A percentile compares a stretch with the other conserved stretches of the same genome.
These are phyloP conservation scores for Tylopilus vinaceipallidus DNA, from an alignment of 768 basidiomycete species.

Conservation along the genomic window DNA sequence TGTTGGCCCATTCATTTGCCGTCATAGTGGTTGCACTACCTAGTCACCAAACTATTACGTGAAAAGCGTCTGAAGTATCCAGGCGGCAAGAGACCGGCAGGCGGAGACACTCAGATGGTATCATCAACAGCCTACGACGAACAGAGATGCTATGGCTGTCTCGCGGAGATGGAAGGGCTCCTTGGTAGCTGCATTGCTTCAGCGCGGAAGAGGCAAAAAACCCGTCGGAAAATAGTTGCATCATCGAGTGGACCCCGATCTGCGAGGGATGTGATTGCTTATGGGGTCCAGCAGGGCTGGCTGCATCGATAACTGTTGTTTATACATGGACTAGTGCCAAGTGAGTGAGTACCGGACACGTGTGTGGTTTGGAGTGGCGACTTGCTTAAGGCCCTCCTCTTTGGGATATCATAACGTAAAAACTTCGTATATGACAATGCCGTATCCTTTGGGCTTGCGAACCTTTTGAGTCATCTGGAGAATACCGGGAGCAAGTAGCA, in stretches of 20 bases:
- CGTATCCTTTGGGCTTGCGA: not conserved
- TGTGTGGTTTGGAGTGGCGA: not conserved
- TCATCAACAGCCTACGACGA: constrained; percentile 50
- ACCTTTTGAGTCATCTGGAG: not conserved
- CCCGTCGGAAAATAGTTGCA: constrained; percentile 35
- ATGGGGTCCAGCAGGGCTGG: constrained; percentile 65
- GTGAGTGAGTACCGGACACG: too few relatives aligned
- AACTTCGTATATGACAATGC: not conserved
- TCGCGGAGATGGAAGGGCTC: constrained; percentile 63
- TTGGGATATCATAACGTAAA: not conserved
- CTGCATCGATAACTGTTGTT: constrained; percentile 31
- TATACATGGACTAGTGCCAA: not conserved
- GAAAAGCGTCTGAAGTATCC: constrained; percentile 67
- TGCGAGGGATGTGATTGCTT: constrained; percentile 61
- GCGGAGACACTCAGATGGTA: constrained; percentile 12
- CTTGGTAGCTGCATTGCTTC: constrained; percentile 47
- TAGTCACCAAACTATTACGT: constrained; percentile 67
- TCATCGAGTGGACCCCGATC: constrained; percentile 30
- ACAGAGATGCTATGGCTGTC: constrained; percentile 65
- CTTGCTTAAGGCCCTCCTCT: constrained; percentile 12
- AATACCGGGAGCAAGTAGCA: constrained; percentile 5
- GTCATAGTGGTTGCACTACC: constrained; percentile 87
- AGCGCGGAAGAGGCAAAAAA: constrained; percentile 32
- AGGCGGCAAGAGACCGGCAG: constrained; percentile 36
- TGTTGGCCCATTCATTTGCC: constrained; percentile 11